Conservation (phyloP, 768 basidiomycete genomes). For the Russula virescens region DNA sequence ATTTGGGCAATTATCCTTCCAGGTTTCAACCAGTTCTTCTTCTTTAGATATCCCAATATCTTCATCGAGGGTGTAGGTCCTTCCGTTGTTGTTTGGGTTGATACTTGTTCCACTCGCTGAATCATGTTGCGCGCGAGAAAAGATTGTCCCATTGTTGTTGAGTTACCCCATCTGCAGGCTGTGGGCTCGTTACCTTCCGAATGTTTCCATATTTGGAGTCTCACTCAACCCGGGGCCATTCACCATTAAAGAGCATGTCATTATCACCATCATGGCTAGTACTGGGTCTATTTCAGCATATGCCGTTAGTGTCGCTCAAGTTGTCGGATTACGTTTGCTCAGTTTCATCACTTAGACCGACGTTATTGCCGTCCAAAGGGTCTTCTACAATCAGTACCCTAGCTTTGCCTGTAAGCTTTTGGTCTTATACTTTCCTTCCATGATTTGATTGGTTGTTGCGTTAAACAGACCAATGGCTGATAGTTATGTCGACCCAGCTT, state of each 20-base stretch:
- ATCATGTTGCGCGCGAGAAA: neutral
- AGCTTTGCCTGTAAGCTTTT: conserved; percentile 31
- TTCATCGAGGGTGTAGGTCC: conserved; percentile 27
- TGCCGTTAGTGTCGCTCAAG: conserved; percentile 29
- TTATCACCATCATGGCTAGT: conserved; percentile 41
- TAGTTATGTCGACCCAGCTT: conserved; percentile 39
- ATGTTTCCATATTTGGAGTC: conserved; percentile 46
- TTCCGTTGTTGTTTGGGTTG: too few relatives aligned
- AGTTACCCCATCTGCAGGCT: conserved; percentile 59
- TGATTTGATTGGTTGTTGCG: too few relatives aligned
- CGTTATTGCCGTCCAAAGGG: conserved; percentile 41
- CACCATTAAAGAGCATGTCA: conserved; percentile 67
- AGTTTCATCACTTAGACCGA: conserved; percentile 33
- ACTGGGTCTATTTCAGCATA: conserved; percentile 34
- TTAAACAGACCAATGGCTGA: conserved; percentile 34
- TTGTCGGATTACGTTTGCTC: too few relatives aligned
- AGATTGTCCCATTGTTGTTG: conserved; percentile 62
- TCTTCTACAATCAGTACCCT: conserved; percentile 39
- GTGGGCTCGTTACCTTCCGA: conserved; percentile 52
- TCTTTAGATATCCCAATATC: conserved; percentile 56
- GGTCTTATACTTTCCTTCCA: neutral
- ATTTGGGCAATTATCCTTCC: conserved; percentile 55
- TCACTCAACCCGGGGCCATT: conserved; percentile 64
- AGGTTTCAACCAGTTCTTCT: conserved; percentile 76
- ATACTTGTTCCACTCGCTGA: neutral